Evolutionary conservation across 2,329 filamentous ascomycete species (phyloP).

Genomic region (Xylaria sp.): DNA sequence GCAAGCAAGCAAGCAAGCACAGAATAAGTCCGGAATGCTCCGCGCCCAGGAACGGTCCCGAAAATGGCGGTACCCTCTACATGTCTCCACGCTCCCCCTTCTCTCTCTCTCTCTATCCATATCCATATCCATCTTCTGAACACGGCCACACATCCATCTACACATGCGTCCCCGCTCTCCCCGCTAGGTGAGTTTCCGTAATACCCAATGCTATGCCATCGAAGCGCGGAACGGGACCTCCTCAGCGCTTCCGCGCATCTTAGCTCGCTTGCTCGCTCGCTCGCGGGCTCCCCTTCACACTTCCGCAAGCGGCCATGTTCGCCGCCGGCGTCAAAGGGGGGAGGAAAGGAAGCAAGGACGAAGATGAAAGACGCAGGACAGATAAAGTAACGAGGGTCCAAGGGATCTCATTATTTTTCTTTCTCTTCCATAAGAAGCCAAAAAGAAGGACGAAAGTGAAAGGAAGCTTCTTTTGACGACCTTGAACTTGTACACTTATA

Average conservation of each 20-base stretch:
- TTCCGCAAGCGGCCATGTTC: conserved; percentile 49
- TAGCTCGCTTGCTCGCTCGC: conserved; percentile 19
- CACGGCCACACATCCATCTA: conserved; percentile 40
- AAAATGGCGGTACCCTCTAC: not conserved
- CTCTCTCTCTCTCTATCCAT: too few relatives aligned
- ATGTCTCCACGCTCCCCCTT: conserved; percentile 20
- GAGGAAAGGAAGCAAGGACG: too few relatives aligned
- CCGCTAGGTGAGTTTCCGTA: conserved; percentile 40
- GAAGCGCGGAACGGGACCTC: not conserved
- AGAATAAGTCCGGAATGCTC: conserved; percentile 44
- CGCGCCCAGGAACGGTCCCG: not conserved
- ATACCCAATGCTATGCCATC: not conserved
- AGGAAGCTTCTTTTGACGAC: conserved; percentile 36
- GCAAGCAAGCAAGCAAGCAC: too few relatives aligned
- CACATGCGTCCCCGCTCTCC: conserved; percentile 14
- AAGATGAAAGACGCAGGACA: conserved; percentile 43
- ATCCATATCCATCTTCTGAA: conserved; percentile 45
- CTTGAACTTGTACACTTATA: conserved; percentile 32
- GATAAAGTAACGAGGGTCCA: conserved; percentile 46
- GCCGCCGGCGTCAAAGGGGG: conserved; percentile 42
- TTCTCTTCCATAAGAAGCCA: conserved; percentile 31
- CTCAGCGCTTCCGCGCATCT: not conserved
- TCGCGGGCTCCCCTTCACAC: conserved; percentile 36
- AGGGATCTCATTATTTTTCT: conserved; percentile 33
- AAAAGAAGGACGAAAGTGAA: conserved; percentile 30